Evolutionary conservation across 2,329 filamentous ascomycete species (phyloP).

Genomic region (Trichophyton equinum): DNA sequence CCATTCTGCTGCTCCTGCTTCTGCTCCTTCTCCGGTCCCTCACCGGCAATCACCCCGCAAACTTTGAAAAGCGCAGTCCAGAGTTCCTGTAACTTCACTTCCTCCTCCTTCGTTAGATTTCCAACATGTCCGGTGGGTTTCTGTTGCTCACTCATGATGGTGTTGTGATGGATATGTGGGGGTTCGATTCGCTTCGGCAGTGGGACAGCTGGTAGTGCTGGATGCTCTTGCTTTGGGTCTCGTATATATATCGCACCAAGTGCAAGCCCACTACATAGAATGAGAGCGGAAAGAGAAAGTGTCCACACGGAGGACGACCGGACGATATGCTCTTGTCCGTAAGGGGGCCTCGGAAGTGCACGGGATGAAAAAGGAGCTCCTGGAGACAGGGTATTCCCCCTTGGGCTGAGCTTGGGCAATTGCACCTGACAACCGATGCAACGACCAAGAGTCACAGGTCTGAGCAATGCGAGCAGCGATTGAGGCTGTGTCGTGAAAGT

Average conservation of each 20-base stretch:
- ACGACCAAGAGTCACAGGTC: not conserved
- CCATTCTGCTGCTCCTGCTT: conserved; percentile 13
- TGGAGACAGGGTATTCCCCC: not conserved
- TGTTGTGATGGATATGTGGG: conserved; percentile 7
- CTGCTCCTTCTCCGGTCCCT: conserved; percentile 12
- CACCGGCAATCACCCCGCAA: conserved; percentile 45
- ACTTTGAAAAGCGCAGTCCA: conserved; percentile 67
- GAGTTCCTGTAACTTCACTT: conserved; percentile 74
- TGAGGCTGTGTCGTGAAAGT: not conserved
- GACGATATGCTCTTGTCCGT: not conserved
- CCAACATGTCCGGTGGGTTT: conserved; percentile 55
- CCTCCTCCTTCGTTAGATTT: conserved; percentile 79
- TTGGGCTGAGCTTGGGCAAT: not conserved
- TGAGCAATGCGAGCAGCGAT: not conserved
- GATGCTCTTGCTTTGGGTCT: conserved; percentile 6
- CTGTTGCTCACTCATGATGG: conserved; percentile 22
- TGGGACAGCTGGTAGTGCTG: not conserved
- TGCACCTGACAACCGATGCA: not conserved
- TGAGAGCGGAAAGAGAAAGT: conserved; percentile 22
- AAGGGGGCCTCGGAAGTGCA: not conserved
- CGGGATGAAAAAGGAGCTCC: not conserved
- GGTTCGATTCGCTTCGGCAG: not conserved
- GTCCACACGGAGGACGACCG: conserved; percentile 29
- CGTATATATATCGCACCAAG: conserved; percentile 22
- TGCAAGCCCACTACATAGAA: conserved; percentile 26